Evolutionary conservation across 352 stramenopile species (phyloP).

Genomic region (Thraustotheca clavata): DNA sequence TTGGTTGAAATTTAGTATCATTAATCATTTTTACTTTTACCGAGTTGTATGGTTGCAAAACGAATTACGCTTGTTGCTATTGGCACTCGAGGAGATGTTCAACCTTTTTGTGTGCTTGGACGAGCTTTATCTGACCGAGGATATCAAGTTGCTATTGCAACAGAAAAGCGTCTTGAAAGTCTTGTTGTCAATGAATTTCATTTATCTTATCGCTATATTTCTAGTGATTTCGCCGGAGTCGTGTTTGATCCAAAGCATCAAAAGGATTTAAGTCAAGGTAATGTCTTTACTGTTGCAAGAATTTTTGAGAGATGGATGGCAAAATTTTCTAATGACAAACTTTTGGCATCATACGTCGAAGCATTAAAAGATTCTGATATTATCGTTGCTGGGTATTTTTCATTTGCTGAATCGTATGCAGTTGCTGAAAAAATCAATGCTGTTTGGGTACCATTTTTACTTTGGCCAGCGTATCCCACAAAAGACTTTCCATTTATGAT

Average conservation of each 20-base stretch:
- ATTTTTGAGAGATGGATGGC: slow-evolving; percentile 1
- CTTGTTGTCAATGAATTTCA: slow-evolving; percentile 15
- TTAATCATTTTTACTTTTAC: too few relatives aligned
- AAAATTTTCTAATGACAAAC: background rate
- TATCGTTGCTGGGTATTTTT: background rate
- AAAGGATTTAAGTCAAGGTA: background rate
- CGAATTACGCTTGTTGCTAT: slow-evolving; percentile 6
- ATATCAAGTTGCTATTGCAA: background rate
- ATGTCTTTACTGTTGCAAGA: background rate
- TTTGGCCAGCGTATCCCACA: background rate
- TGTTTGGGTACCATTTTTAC: slow-evolving; percentile 8
- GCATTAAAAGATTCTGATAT: slow-evolving; percentile 7
- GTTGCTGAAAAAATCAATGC: background rate
- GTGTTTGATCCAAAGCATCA: slow-evolving; percentile 1
- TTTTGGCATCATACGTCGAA: background rate
- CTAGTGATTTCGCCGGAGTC: background rate
- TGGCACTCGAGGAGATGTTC: slow-evolving; percentile 9
- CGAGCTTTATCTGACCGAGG: background rate
- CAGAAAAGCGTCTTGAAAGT: slow-evolving; percentile 6
- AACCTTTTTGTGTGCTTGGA: slow-evolving; percentile 15
- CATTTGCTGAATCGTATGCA: background rate
- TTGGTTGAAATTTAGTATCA: too few relatives aligned
- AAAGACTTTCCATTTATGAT: background rate
- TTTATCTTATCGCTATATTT: background rate
- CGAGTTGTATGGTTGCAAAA: slow-evolving; percentile 11